Evolutionary conservation across 2,329 filamentous ascomycete genomes (phyloP).

Genomic region (Myrmaecium sp.): DNA sequence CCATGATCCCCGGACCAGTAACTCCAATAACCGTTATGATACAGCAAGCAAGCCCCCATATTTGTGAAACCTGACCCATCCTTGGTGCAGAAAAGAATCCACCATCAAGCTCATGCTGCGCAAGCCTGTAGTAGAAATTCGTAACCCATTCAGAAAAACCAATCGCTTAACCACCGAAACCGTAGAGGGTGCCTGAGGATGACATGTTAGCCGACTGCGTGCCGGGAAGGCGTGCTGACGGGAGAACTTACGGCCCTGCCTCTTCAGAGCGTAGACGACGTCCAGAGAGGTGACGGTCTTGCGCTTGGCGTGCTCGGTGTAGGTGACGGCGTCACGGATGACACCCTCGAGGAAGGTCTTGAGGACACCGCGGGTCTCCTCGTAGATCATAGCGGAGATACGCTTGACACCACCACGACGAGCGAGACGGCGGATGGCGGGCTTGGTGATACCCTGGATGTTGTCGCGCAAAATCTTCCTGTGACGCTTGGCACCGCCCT

Average conservation of each 20-base stretch:
- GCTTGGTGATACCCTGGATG: slow-evolving; percentile 39
- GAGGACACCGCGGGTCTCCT: slow-evolving; percentile 60
- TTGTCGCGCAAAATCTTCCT: slow-evolving; percentile 39
- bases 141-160: not conserved
- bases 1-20: too few species aligned
- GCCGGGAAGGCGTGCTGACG: too few species aligned
- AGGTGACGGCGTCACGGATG: slow-evolving; percentile 61
- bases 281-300: slow-evolving; percentile 59
- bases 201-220: too few species aligned
- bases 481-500: slow-evolving; percentile 37
- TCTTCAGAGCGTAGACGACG: slow-evolving; percentile 46
- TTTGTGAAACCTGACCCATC: too few species aligned
- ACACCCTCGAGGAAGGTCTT: slow-evolving; percentile 65
- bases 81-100: too few species aligned
- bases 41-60: too few species aligned
- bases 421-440: slow-evolving; percentile 36
- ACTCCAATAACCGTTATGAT: too few species aligned
- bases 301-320: slow-evolving; percentile 67
- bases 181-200: slow-evolving; percentile 73
- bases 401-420: slow-evolving; percentile 37
- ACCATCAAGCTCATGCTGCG: not conserved
- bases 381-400: slow-evolving; percentile 52
- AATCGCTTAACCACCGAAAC: slow-evolving; percentile 66
- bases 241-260: slow-evolving; percentile 50
- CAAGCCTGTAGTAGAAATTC: not conserved